Evolutionary conservation across 2,329 filamentous ascomycete species (phyloP).

Genomic region (Beauveria scarabaeidicola): DNA sequence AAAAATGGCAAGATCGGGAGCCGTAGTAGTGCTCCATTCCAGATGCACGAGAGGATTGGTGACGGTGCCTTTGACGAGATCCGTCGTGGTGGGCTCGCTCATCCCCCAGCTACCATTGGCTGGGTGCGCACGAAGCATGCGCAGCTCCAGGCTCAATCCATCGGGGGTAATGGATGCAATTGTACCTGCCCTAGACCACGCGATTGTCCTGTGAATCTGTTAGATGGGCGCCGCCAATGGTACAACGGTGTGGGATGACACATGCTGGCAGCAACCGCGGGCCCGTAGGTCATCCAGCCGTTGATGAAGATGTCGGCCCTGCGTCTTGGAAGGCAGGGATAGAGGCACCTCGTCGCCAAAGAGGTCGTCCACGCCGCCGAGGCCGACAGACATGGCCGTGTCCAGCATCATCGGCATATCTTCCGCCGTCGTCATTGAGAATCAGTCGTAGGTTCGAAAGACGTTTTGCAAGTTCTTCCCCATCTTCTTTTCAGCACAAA

Average conservation of each 20-base stretch:
- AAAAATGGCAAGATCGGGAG: conserved; percentile 73
- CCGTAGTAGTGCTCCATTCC: conserved; percentile 65
- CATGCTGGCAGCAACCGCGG: conserved; percentile 75
- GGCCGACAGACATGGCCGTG: conserved; percentile 37
- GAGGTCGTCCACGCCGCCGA: conserved; percentile 62
- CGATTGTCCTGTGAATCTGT: conserved; percentile 52
- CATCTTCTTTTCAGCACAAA: not conserved
- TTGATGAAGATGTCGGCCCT: conserved; percentile 56
- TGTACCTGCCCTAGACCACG: conserved; percentile 82
- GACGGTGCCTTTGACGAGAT: conserved; percentile 53
- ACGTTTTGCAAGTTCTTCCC: not conserved
- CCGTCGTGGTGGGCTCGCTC: conserved; percentile 58
- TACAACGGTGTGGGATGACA: not conserved
- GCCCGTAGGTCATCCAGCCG: conserved; percentile 69
- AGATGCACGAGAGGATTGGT: conserved; percentile 68
- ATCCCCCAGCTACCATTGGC: conserved; percentile 67
- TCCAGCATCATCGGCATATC: conserved; percentile 37
- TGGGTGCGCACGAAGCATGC: conserved; percentile 61
- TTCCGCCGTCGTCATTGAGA: conserved; percentile 25
- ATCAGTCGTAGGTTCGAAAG: not conserved
- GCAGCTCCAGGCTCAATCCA: conserved; percentile 61
- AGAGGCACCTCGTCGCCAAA: conserved; percentile 63
- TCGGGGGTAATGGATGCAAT: conserved; percentile 74
- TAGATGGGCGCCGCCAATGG: conserved; percentile 3
- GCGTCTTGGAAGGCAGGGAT: conserved; percentile 38